A percentile compares a stretch with the other conserved stretches of the same genome.
phyloP scores from a whole-genome alignment of 2,329 filamentous ascomycete genomes.

The Periconia macrospinosa region DNA sequence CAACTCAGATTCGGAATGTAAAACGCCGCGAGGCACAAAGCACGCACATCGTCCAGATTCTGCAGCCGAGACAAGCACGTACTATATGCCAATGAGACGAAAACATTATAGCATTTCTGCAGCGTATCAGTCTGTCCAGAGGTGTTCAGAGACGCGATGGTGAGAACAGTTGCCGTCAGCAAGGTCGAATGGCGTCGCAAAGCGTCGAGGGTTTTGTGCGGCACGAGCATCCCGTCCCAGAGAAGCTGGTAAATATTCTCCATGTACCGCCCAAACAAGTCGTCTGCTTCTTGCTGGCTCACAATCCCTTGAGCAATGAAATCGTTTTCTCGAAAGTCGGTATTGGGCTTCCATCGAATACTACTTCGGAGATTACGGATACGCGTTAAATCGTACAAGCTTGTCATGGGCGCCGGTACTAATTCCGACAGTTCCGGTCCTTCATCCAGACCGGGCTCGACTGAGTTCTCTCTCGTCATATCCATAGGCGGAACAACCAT shows the following conservation, averaged over 20 bases:
- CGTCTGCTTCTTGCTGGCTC: constrained; percentile 27
- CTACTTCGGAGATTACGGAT: constrained; percentile 37
- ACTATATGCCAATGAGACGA: constrained; percentile 35
- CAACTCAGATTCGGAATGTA: constrained; percentile 46
- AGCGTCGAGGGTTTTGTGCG: constrained; percentile 31
- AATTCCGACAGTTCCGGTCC: constrained; percentile 19
- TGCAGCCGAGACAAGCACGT: constrained; percentile 40
- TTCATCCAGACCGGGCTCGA: constrained; percentile 30
- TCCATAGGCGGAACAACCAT: constrained; percentile 34
- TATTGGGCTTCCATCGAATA: constrained; percentile 23
- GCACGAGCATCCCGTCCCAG: constrained; percentile 36
- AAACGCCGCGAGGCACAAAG: constrained; percentile 44
- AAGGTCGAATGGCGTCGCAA: constrained; percentile 34
- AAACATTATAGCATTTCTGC: constrained; percentile 36
- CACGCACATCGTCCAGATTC: constrained; percentile 44
- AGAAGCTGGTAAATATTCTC: constrained; percentile 34
- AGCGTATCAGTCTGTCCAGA: constrained; percentile 30
- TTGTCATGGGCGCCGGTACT: constrained; percentile 37
- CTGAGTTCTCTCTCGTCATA: constrained; percentile 37
- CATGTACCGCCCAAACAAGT: constrained; percentile 33
- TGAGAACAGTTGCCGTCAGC: constrained; percentile 34
- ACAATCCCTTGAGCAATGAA: constrained; percentile 37
- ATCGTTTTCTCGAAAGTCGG: constrained; percentile 31
- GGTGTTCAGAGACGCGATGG: constrained; percentile 33
- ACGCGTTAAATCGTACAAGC: constrained; percentile 36